Evolutionary conservation across 768 basidiomycete species (phyloP), one percentile per base, ranked within the genome.

Genomic region (Pleurotus sapidus): DNA sequence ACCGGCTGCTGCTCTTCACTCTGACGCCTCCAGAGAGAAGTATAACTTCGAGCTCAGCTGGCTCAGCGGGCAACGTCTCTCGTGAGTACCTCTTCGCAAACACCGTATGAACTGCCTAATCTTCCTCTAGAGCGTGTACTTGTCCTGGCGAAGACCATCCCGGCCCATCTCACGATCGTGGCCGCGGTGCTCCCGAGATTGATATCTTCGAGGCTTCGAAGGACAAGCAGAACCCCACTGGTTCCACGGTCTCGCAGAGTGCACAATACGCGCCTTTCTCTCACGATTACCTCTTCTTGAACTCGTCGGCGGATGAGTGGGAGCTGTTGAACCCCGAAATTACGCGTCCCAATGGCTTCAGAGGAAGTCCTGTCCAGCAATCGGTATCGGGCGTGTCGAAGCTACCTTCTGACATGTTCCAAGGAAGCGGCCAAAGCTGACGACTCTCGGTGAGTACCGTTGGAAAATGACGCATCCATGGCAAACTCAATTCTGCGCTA

Each of bases 131-230:
- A 5, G 80, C 91, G 0, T 93, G 91, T 66, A 90, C 91, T 1
- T 94, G 91, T 65, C 74, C 86, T 0, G 79, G 77, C 12, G 81
- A 84, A 49, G 89, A 91, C 59, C 92, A 94, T 67, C 92, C 91
- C 0, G 92, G 92, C 1, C 92, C 92, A 0, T 46, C 61, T 15
- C 58, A 65, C 46, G 64, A 59, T 14, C 64, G 71, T 34, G 91
- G 91, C 9, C 85, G 91, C 48, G 86, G 86, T 3, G 84, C 88
- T 0, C 91, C 91, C 3, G 90, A 94, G 70, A 91, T 94, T 65
- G 91, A 93, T 68, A 77, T 93, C 57, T 77, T 93, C 58, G 91
- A 94, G 70, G 88, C 86, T 0, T 86, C 90, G 66, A 78, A 77
- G 64, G 82, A 86, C 74, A 87, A 88, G 59, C 65, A 67, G 46